Conservation (phyloP, 2,329 filamentous ascomycete genomes). For the Lecanicillium sp. region DNA sequence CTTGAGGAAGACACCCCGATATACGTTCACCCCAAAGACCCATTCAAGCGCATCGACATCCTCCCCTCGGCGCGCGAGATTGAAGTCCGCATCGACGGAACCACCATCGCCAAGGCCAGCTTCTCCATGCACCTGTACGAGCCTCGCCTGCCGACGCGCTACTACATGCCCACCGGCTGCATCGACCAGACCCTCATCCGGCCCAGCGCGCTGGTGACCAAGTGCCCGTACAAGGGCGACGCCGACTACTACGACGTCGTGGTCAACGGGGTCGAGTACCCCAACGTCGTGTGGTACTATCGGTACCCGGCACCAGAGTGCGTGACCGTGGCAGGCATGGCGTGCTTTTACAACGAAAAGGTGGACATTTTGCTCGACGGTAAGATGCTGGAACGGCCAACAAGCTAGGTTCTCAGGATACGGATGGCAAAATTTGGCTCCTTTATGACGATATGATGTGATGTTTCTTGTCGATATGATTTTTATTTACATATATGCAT, state of each 20-base stretch:
- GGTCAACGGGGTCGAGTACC: conserved; percentile 32
- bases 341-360: conserved; percentile 64
- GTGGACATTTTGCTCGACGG: conserved; percentile 56
- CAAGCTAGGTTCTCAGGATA: conserved; percentile 12
- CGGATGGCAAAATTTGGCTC: too few species aligned
- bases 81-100: conserved; percentile 39
- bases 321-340: conserved; percentile 41
- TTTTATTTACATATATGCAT: too few species aligned
- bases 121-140: conserved; percentile 50
- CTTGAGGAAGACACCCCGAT: conserved; percentile 52
- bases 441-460: not conserved
- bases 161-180: conserved; percentile 48
- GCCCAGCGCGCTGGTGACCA: conserved; percentile 43
- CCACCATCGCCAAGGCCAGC: conserved; percentile 36
- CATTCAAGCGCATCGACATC: conserved; percentile 57
- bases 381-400: conserved; percentile 21
- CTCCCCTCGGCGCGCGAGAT: conserved; percentile 46
- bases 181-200: conserved; percentile 37
- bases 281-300: conserved; percentile 58
- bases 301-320: conserved; percentile 48
- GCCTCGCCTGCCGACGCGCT: conserved; percentile 50
- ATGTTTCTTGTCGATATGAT: not conserved
- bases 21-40: conserved; percentile 58
- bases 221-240: conserved; percentile 61
- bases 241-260: conserved; percentile 54